Evolutionary conservation across 108 stramenopile species (phyloP), one percentile per base, ranked within the genome.

Genomic region (Craspedostauros australis): DNA sequence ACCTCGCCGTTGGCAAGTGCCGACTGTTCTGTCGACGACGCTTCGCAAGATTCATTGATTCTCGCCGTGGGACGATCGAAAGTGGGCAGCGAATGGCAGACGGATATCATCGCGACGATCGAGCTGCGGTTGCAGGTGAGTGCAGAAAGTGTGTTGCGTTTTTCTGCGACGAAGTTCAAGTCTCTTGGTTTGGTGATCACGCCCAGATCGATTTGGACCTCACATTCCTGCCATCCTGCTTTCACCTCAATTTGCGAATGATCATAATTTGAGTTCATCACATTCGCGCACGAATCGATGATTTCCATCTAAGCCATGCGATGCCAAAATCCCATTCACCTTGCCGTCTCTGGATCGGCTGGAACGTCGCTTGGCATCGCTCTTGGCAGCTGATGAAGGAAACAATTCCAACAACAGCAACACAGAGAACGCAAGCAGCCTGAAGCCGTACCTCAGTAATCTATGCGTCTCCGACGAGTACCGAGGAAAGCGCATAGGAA

Each of bases 251-350:
- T n/a, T n/a, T n/a, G 14, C 6, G n/a, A 14, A n/a, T 43, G 42
- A 43, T 8, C n/a, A 43, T 43, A 18, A 11, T 50, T 3, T 50
- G 49, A 26, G 3, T 12, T 50, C 16, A 23, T 46, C 23, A 21
- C 21, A 12, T 36, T 36, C 34, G 12, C 9, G 12, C 9, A 36
- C 12, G 34, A 36, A 11, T 36, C 34, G 11, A 36, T 12, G 9
- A 36, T n/a, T n/a, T n/a, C n/a, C n/a, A n/a, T n/a, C n/a, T 11
- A 8, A 72, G 62, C 84, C 80, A 32, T 80, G 81, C 30, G 88
- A 91, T 69, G 84, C 84, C 6, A 91, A 91, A 49, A 91, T 91
- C 23, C 88, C 88, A 1, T 91, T 91, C 41, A 77, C 70, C 40
- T 68, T 86, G 42, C 89, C 83, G 36, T 91, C 85, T 85, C 48